phyloP scores from a whole-genome alignment of 2,329 filamentous ascomycete genomes.

The Hypomyces perniciosus region DNA sequence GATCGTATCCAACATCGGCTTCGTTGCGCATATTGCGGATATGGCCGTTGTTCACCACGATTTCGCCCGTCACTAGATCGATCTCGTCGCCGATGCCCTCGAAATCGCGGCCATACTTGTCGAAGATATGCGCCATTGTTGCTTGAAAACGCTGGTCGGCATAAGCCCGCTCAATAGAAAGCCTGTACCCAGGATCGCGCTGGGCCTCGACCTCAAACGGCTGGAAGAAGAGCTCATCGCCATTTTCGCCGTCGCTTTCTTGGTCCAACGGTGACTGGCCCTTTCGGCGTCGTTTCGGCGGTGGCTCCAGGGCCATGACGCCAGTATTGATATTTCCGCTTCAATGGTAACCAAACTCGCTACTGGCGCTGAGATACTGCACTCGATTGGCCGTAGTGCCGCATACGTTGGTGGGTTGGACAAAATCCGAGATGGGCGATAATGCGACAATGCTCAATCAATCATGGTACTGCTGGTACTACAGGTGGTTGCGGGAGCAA shows the following conservation, averaged over 20 bases:
- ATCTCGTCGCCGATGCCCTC: slow-evolving; percentile 82
- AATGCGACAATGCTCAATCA: slow-evolving; percentile 4
- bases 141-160: slow-evolving; percentile 70
- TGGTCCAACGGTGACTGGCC: slow-evolving; percentile 31
- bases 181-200: slow-evolving; percentile 48
- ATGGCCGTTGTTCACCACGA: slow-evolving; percentile 91
- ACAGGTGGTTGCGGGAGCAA: slow-evolving; percentile 11
- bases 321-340: not conserved
- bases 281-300: slow-evolving; percentile 56
- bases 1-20: slow-evolving; percentile 39
- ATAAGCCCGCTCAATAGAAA: slow-evolving; percentile 56
- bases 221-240: slow-evolving; percentile 43
- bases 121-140: slow-evolving; percentile 83
- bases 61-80: slow-evolving; percentile 70
- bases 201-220: slow-evolving; percentile 41
- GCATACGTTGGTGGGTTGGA: not conserved
- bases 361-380: not conserved
- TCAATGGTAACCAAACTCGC: not conserved
- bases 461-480: not conserved
- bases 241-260: slow-evolving; percentile 34
- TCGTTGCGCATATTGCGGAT: slow-evolving; percentile 54
- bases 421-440: not conserved
- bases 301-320: slow-evolving; percentile 46
- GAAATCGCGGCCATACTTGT: slow-evolving; percentile 82
- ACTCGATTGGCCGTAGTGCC: not conserved